Conservation (phyloP, 495 filamentous ascomycete species). For the Neurospora discreta region DNA sequence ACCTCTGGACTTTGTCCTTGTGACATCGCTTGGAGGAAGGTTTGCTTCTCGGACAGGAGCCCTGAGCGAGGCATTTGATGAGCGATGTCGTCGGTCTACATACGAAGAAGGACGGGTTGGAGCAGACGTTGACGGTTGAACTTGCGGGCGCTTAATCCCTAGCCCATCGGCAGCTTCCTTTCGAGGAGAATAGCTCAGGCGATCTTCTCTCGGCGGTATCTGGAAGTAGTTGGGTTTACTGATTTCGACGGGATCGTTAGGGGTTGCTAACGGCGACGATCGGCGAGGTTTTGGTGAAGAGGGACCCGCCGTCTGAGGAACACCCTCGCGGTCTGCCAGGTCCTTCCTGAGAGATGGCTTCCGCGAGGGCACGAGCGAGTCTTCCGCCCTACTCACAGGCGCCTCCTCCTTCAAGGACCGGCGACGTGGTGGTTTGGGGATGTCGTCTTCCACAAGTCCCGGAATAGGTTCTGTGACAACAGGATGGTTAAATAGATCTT, state of each 20-base stretch:
- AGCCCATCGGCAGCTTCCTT: constrained; percentile 32
- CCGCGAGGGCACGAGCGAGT: constrained; percentile 9
- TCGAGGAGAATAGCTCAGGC: neutral
- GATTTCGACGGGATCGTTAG: constrained; percentile 19
- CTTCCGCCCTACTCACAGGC: constrained; percentile 18
- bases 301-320: constrained; percentile 17
- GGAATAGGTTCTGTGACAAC: constrained; percentile 75
- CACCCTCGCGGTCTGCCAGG: constrained; percentile 18
- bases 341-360: constrained; percentile 15
- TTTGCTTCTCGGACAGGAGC: constrained; percentile 10
- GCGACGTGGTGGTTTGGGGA: constrained; percentile 30
- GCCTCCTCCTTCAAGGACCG: constrained; percentile 14
- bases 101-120: constrained; percentile 22
- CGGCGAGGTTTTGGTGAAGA: constrained; percentile 27
- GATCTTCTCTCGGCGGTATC: neutral
- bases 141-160: constrained; percentile 31
- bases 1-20: constrained; percentile 8
- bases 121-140: constrained; percentile 28
- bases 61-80: constrained; percentile 27
- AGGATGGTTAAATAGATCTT: constrained; percentile 63
- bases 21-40: constrained; percentile 4
- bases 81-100: constrained; percentile 23
- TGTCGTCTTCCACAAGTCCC: constrained; percentile 66
- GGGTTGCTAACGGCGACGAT: constrained; percentile 27
- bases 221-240: neutral